Percentiles rank a stretch among this genome's conserved stretches.
Conservation (phyloP, 441 rosid species). For the Populus hybrid region DNA sequence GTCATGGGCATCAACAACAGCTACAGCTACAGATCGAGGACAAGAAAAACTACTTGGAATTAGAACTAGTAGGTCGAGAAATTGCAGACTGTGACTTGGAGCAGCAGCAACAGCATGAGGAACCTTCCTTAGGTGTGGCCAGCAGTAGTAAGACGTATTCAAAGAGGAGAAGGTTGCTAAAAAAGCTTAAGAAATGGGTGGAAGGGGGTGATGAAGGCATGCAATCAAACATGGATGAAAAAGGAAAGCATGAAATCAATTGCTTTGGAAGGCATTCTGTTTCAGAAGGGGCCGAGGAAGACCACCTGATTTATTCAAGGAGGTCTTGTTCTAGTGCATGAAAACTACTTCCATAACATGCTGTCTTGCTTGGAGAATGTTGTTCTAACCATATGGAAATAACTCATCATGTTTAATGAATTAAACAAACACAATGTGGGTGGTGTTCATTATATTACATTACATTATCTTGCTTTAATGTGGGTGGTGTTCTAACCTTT, state of each 20-base stretch:
- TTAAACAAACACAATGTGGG: background rate
- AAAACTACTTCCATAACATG: background rate
- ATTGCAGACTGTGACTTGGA: constrained; percentile 19
- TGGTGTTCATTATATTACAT: background rate
- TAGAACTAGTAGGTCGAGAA: constrained; percentile 26
- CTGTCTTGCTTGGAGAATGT: background rate
- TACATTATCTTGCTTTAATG: no score
- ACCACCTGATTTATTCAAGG: constrained; percentile 30
- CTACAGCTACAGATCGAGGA: constrained; percentile 25
- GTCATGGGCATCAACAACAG: constrained; percentile 22
- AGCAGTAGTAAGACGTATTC: constrained; percentile 20
- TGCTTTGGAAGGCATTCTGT: constrained; percentile 50
- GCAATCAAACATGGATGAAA: constrained; percentile 38
- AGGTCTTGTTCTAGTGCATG: constrained; percentile 57
- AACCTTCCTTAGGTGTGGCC: background rate
- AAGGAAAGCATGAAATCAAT: constrained; percentile 32
- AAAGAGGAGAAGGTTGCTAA: constrained; percentile 50
- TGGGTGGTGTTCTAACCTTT: no score
- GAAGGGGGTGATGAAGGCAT: constrained; percentile 54
- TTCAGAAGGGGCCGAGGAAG: constrained; percentile 36
- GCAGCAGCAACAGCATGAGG: constrained; percentile 8
- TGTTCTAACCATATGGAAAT: background rate
- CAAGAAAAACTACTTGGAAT: constrained; percentile 20
- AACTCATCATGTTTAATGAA: background rate
- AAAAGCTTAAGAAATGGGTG: constrained; percentile 68